Evolutionary conservation across 306 rosid species (phyloP).

Genomic region (Spatholobus suberectus): DNA sequence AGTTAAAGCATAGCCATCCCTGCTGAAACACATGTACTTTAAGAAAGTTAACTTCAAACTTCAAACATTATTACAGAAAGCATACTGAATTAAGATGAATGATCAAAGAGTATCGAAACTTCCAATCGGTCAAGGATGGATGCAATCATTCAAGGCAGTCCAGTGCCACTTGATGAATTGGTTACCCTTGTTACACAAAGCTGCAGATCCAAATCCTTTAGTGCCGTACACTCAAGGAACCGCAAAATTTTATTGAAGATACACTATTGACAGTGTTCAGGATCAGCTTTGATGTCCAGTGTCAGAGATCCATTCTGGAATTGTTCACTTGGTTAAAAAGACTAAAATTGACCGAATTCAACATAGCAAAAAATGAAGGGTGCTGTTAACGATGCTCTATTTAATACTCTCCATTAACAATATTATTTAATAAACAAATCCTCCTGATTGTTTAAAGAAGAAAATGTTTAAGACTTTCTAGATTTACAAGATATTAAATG

Average conservation of each 20-base stretch:
- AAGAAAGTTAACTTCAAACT: conserved; percentile 18
- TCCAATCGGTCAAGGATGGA: background rate
- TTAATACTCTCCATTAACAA: background rate
- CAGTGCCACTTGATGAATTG: background rate
- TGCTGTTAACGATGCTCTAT: background rate
- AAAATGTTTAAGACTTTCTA: background rate
- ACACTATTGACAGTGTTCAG: conserved; percentile 5
- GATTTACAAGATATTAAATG: background rate
- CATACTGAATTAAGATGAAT: conserved; percentile 1
- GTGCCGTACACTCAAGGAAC: background rate
- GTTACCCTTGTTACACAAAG: conserved; percentile 13
- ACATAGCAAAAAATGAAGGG: conserved; percentile 4
- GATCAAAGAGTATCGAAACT: conserved; percentile 12
- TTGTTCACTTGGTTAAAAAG: conserved; percentile 17
- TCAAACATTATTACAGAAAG: conserved; percentile 21
- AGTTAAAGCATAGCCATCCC: conserved; percentile 10
- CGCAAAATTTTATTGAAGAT: conserved; percentile 16
- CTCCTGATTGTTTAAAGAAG: background rate
- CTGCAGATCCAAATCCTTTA: conserved; percentile 21
- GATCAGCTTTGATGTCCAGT: conserved; percentile 40
- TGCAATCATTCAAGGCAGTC: conserved; percentile 21
- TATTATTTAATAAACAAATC: background rate
- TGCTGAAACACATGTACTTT: background rate
- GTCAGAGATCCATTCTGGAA: conserved; percentile 44
- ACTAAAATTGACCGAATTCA: background rate